These are phyloP conservation scores for Acanthamoeba triangularis DNA, from an alignment of 208 protist species.

Conservation along the genomic window DNA sequence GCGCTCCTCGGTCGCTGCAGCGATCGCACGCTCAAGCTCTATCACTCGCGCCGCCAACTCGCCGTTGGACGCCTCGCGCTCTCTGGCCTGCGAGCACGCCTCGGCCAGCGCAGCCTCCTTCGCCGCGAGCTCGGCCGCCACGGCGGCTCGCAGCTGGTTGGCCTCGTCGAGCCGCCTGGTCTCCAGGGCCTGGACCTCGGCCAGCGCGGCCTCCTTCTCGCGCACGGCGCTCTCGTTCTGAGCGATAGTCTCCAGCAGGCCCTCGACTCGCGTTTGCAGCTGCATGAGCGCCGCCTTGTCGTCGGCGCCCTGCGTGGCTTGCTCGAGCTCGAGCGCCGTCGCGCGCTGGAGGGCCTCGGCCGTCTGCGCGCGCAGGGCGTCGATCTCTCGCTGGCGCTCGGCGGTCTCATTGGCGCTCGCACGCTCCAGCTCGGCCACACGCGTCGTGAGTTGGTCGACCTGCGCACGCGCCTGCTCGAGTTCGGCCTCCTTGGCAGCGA, in stretches of 20 bases:
- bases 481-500: background rate
- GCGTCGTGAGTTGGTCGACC: background rate
- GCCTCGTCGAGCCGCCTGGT: background rate
- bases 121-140: no score
- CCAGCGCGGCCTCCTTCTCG: background rate
- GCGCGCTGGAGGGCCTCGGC: no score
- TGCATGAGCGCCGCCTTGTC: background rate
- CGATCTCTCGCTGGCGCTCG: no score
- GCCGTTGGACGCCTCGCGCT: background rate
- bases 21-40: background rate
- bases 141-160: no score
- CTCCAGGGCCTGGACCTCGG: background rate
- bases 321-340: no score
- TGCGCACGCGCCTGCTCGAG: background rate
- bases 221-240: background rate
- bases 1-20: background rate
- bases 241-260: background rate
- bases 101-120: no score
- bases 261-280: background rate
- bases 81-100: no score
- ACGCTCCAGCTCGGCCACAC: background rate
- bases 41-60: background rate
- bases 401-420: no score
- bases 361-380: no score
- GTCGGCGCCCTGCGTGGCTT: background rate